Evolutionary conservation across 192 early-diverging fungal genomes (phyloP), one percentile per base, ranked within the genome.

Genomic region (Backusella liffmaniae): DNA sequence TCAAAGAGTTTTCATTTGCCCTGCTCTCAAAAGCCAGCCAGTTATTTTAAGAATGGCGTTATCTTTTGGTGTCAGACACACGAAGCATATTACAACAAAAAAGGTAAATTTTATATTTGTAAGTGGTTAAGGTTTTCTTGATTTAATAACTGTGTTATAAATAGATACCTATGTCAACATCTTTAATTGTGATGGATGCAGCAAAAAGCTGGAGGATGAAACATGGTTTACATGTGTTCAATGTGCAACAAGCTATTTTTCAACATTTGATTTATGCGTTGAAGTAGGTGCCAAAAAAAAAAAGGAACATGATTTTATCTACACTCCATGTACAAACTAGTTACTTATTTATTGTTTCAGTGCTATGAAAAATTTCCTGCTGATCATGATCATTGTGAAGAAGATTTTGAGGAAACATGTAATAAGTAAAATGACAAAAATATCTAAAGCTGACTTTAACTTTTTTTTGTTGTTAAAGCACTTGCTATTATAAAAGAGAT

Each of bases 61-160:
- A 90, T 94, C 26, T 97, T 96, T 80, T 97, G 94, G 93, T 97
- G 96, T 74, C 88, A 92, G 3, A 85, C 83, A 34, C 96, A 97
- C 73, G 91, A 94, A 72, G 74, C 80, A 4, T 74, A 82, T 36
- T 79, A 89, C 4, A 68, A 85, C 23, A 76, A 86, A 70, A 83
- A 82, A 79, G 90, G 90, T 88, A 85, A 18, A 21, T 73, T n/a
- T 1, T 77, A 21, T 46, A 39, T 56, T 32, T 34, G 15, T 26
- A 8, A 67, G 12, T 51, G 62, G 59, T 32, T 3, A 32, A 51
- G 21, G 62, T 46, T 32, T 21, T 16, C 13, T 67, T 18, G 16
- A 56, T 73, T 41, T 66, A 12, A 21, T 7, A 51, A 23, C 29
- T 44, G 18, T n/a, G 29, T 72, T 13, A 12, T 44, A 39, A 23